Evolutionary conservation across 192 early-diverging fungal genomes (phyloP).

Genomic region (Entophlyctis luteolus): DNA sequence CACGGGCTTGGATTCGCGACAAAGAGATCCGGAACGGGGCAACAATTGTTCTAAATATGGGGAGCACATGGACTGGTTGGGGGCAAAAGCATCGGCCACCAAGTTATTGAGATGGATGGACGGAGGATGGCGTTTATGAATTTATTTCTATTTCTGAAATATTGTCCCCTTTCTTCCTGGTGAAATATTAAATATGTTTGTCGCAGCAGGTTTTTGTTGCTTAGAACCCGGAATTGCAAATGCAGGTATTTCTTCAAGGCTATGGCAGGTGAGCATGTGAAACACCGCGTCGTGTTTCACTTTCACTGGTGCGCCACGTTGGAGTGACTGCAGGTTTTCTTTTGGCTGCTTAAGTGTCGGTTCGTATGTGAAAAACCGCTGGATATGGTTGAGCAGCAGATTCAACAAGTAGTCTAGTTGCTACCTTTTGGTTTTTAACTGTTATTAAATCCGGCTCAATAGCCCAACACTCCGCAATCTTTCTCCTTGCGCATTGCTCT

Average conservation of each 20-base stretch:
- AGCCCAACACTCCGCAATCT: constrained; percentile 39
- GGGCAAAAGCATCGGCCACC: neutral
- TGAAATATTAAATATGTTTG: no score
- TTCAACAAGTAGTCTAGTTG: neutral
- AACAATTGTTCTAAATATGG: neutral
- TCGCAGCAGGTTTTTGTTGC: neutral
- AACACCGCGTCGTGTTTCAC: constrained; percentile 47
- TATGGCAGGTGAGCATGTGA: constrained; percentile 44
- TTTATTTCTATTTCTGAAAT: no score
- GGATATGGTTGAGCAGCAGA: neutral
- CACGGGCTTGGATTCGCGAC: neutral
- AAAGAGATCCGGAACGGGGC: neutral
- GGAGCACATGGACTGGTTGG: neutral
- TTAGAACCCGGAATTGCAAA: constrained; percentile 25
- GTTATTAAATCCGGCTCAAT: constrained; percentile 28
- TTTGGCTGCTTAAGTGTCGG: neutral
- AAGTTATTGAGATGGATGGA: no score
- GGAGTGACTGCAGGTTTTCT: constrained; percentile 7
- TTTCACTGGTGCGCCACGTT: constrained; percentile 15
- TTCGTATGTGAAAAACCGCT: constrained; percentile 45
- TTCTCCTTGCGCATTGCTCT: constrained; percentile 33
- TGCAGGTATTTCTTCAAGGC: constrained; percentile 37
- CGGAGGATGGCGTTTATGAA: no score
- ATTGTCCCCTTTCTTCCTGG: no score
- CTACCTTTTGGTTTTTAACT: constrained; percentile 32